A percentile compares a stretch with the other conserved stretches of the same genome.
Evolutionary conservation across 2,329 filamentous ascomycete species (phyloP).

Genomic region (Ascosphaera acerosa): DNA sequence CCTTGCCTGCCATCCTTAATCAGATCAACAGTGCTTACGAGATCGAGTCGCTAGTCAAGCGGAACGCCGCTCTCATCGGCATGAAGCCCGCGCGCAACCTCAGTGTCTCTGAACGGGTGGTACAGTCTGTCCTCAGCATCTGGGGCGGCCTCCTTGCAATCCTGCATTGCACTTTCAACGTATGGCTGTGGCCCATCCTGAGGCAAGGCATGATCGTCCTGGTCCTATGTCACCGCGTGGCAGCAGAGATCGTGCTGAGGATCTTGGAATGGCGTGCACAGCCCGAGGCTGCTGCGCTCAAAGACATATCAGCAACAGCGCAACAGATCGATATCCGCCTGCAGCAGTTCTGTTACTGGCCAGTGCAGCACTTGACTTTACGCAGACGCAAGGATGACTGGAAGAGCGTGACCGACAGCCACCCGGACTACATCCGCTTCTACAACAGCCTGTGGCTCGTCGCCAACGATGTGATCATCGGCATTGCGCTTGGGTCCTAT

Average conservation of each 20-base stretch:
- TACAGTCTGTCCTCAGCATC: slow-evolving; percentile 72
- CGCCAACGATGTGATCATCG: slow-evolving; percentile 95
- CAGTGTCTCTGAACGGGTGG: slow-evolving; percentile 83
- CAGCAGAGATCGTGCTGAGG: slow-evolving; percentile 52
- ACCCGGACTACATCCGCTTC: slow-evolving; percentile 95
- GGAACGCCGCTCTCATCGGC: slow-evolving; percentile 67
- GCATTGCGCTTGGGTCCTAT: slow-evolving; percentile 84
- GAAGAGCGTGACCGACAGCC: slow-evolving; percentile 84
- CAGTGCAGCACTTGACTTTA: slow-evolving; percentile 79
- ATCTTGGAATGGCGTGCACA: slow-evolving; percentile 66
- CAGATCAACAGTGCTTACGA: slow-evolving; percentile 95
- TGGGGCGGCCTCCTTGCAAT: slow-evolving; percentile 47
- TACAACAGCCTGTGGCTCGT: slow-evolving; percentile 98
- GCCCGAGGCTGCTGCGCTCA: slow-evolving; percentile 58
- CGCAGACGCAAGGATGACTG: slow-evolving; percentile 77
- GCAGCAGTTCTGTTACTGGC: slow-evolving; percentile 98
- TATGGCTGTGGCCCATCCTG: slow-evolving; percentile 56
- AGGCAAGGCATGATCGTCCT: slow-evolving; percentile 48
- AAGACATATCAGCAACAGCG: slow-evolving; percentile 87
- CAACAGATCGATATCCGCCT: slow-evolving; percentile 93
- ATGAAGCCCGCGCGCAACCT: slow-evolving; percentile 57
- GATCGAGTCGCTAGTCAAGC: slow-evolving; percentile 60
- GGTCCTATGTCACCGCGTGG: slow-evolving; percentile 53
- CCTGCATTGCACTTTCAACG: slow-evolving; percentile 42
- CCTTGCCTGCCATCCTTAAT: slow-evolving; percentile 57